A percentile compares a stretch with the other conserved stretches of the same genome.
These are phyloP conservation scores for Trypanosoma scelopori DNA, from an alignment of 208 protist species.

Conservation along the genomic window DNA sequence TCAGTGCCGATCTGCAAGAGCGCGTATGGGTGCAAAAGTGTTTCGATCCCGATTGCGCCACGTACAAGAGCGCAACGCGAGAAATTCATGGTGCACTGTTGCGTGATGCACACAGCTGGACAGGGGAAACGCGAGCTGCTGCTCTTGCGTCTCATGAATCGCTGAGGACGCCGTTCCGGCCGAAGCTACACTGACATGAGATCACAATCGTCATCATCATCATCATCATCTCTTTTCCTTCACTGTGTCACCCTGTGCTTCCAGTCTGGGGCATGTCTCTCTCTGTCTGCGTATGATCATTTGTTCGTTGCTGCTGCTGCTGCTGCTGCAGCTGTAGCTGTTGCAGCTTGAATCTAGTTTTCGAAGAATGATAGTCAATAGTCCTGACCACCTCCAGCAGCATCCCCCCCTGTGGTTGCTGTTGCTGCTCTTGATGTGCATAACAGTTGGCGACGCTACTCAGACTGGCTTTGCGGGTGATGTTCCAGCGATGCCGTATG, in stretches of 20 bases:
- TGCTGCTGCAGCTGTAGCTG: too few relatives aligned
- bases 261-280: too few relatives aligned
- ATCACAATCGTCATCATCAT: too few relatives aligned
- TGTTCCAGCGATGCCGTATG: slow-evolving; percentile 13
- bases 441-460: background rate
- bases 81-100: slow-evolving; percentile 11
- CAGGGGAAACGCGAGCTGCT: background rate
- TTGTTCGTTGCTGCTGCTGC: too few relatives aligned
- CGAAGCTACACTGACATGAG: too few relatives aligned
- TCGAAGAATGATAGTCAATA: too few relatives aligned
- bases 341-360: too few relatives aligned
- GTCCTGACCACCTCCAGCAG: too few relatives aligned
- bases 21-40: slow-evolving; percentile 73
- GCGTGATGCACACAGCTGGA: background rate
- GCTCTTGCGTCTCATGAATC: slow-evolving; percentile 14
- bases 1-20: slow-evolving; percentile 49
- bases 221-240: too few relatives aligned
- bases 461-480: slow-evolving; percentile 11
- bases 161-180: slow-evolving; percentile 8
- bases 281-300: too few relatives aligned
- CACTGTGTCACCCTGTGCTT: too few relatives aligned
- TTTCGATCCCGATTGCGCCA: slow-evolving; percentile 79
- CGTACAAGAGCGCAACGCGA: slow-evolving; percentile 33
- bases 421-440: background rate
- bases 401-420: background rate